Conservation (phyloP, 345 rosid genomes). For the Balakata baccata region DNA sequence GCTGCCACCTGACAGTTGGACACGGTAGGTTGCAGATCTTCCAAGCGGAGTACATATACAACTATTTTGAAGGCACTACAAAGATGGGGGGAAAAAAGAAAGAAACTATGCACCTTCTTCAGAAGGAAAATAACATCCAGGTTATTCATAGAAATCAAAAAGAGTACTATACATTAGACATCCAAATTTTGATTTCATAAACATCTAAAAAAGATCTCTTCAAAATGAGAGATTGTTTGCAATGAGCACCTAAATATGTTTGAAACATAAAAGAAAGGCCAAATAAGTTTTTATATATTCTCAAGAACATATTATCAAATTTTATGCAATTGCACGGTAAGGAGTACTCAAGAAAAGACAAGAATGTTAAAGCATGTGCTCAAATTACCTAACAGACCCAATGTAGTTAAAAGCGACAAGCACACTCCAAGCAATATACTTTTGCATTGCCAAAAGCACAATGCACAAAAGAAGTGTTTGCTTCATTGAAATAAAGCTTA, state of each 20-base stretch:
- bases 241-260: not conserved
- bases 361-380: not conserved
- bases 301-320: not conserved
- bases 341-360: not conserved
- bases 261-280: not conserved
- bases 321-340: not conserved
- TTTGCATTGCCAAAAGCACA: too few species aligned
- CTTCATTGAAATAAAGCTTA: too few species aligned
- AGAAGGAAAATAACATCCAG: not conserved
- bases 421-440: too few species aligned
- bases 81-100: not conserved
- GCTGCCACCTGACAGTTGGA: conserved; percentile 4
- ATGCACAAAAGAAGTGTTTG: too few species aligned
- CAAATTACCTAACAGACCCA: not conserved
- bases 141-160: too few species aligned
- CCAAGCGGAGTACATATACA: not conserved
- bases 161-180: too few species aligned
- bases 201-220: not conserved
- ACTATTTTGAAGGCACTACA: not conserved
- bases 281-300: not conserved
- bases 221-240: not conserved
- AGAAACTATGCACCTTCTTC: not conserved
- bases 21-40: not conserved
- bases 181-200: too few species aligned
- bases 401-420: too few species aligned